A percentile compares a stretch with the other conserved stretches of the same genome.
These are phyloP conservation scores for Solanum habrochaites DNA, from an alignment of 257 asterid species.

Conservation along the genomic window DNA sequence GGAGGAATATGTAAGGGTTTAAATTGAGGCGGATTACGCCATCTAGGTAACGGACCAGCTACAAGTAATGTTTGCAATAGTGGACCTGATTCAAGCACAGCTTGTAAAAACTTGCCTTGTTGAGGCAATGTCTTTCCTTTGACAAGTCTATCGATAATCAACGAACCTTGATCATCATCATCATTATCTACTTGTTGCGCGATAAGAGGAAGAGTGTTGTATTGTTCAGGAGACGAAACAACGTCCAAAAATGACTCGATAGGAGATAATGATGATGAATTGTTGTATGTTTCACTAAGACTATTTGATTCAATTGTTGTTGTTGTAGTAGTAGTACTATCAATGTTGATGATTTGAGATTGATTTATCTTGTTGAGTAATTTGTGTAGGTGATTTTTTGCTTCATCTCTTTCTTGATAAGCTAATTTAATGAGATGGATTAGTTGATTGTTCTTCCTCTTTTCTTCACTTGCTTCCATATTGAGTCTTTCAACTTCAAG, in stretches of 20 bases:
- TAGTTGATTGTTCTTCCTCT: slow-evolving; percentile 16
- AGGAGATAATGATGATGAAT: slow-evolving; percentile 29
- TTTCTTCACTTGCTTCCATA: slow-evolving; percentile 17
- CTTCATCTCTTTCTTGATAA: slow-evolving; percentile 31
- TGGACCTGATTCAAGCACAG: slow-evolving; percentile 14
- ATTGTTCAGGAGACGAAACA: slow-evolving; percentile 32
- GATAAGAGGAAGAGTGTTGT: background rate
- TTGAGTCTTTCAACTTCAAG: slow-evolving; percentile 25
- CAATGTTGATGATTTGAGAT: slow-evolving; percentile 12
- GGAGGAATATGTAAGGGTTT: slow-evolving; percentile 2
- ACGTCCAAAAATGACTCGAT: slow-evolving; percentile 37
- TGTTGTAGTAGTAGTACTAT: background rate
- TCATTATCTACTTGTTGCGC: background rate
- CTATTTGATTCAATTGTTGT: slow-evolving; percentile 55
- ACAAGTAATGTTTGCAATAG: slow-evolving; percentile 16
- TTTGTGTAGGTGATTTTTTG: slow-evolving; percentile 25
- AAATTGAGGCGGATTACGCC: slow-evolving; percentile 18
- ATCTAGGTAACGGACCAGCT: slow-evolving; percentile 14
- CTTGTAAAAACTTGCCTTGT: slow-evolving; percentile 10
- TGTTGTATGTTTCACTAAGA: slow-evolving; percentile 40
- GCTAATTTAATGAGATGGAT: slow-evolving; percentile 11
- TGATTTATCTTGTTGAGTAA: slow-evolving; percentile 22
- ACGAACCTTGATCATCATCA: slow-evolving; percentile 25
- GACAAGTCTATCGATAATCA: slow-evolving; percentile 37
- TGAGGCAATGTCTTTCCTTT: slow-evolving; percentile 22